A percentile compares a stretch with the other conserved stretches of the same genome.
phyloP scores from a whole-genome alignment of 148 eudicot species.

The Bassia scoparia region DNA sequence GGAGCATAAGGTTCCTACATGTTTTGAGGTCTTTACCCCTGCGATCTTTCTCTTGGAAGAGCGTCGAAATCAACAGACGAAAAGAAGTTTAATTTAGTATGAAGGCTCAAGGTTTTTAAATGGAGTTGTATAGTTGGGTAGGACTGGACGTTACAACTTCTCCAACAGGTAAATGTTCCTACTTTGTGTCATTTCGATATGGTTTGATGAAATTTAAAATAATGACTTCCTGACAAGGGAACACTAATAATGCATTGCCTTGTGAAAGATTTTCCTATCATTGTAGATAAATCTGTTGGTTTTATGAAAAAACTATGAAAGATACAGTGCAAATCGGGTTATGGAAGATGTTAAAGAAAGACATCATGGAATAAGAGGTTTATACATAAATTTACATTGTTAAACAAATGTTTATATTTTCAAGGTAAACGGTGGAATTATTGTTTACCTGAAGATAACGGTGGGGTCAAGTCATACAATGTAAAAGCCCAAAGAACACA shows the following conservation, averaged over 20 bases:
- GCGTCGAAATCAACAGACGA: not conserved
- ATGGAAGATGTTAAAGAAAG: not conserved
- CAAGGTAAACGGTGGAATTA: slow-evolving; percentile 8
- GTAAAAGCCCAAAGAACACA: not conserved
- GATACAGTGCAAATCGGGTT: slow-evolving; percentile 14
- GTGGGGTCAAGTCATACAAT: slow-evolving; percentile 18
- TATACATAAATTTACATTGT: slow-evolving; percentile 1
- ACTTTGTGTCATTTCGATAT: slow-evolving; percentile 18
- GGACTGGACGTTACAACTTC: not conserved
- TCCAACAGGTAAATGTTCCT: slow-evolving; percentile 14
- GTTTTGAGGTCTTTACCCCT: slow-evolving; percentile 20
- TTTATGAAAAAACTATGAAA: slow-evolving; percentile 2
- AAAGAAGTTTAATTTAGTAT: slow-evolving; percentile 3
- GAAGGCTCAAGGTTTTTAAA: slow-evolving; percentile 9
- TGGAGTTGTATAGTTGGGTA: slow-evolving; percentile 18
- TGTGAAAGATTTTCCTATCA: slow-evolving; percentile 9
- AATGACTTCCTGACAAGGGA: slow-evolving; percentile 1
- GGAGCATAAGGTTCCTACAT: not conserved
- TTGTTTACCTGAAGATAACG: slow-evolving; percentile 5
- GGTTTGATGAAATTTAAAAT: slow-evolving; percentile 1
- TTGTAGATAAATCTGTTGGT: not conserved
- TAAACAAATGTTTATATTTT: not conserved
- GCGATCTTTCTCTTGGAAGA: slow-evolving; percentile 6
- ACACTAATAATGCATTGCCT: not conserved
- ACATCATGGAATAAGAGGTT: slow-evolving; percentile 6